phyloP scores from a whole-genome alignment of 805 yeast genomes.

The Henningerozyma blattae region DNA sequence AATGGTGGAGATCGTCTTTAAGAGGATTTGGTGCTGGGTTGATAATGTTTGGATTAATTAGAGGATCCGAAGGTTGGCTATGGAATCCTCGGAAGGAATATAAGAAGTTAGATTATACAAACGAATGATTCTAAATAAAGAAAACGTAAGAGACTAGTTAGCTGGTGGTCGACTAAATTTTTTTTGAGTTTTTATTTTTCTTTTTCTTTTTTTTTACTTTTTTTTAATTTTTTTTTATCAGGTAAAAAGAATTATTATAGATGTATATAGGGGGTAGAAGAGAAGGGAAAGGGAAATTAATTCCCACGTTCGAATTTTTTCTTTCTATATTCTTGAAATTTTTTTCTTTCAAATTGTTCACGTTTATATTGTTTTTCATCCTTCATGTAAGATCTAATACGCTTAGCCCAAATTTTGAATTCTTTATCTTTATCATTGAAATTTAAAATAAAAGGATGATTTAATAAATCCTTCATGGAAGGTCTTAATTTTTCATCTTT shows the following conservation, averaged over 20 bases:
- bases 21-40: conserved; percentile 43
- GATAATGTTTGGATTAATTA: conserved; percentile 42
- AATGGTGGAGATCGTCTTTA: conserved; percentile 51
- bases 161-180: too few species aligned
- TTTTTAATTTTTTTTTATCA: too few species aligned
- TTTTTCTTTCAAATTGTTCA: conserved; percentile 19
- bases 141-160: too few species aligned
- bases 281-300: too few species aligned
- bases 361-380: conserved; percentile 22
- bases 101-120: conserved; percentile 6
- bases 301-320: neutral
- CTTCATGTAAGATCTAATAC: conserved; percentile 20
- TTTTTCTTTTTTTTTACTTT: too few species aligned
- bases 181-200: too few species aligned
- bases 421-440: conserved; percentile 24
- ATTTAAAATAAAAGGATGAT: conserved; percentile 25
- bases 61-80: conserved; percentile 54
- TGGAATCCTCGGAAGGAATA: conserved; percentile 31
- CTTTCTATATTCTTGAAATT: conserved; percentile 1
- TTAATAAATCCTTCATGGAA: conserved; percentile 57
- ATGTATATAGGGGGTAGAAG: too few species aligned
- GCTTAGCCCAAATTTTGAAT: conserved; percentile 32
- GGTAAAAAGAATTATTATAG: too few species aligned
- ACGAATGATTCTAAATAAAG: too few species aligned
- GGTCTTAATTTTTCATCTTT: conserved; percentile 60